Base-by-base conservation (phyloP, 1,284 basidiomycete species). In the Pseudozyma tsukubaensis region DNA sequence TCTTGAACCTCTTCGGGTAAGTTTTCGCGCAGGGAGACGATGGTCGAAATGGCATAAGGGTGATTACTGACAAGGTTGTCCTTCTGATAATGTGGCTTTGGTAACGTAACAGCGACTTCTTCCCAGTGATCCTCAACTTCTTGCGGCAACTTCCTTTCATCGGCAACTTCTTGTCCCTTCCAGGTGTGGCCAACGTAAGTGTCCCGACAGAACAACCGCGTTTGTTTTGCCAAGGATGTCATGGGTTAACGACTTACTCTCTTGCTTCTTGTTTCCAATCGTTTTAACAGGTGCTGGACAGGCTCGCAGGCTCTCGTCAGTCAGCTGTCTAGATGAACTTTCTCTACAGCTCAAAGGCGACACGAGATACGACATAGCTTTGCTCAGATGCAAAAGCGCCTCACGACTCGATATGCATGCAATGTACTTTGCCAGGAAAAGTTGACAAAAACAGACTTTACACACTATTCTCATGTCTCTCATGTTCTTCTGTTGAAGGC, bases 41-140 rank as follows among this genome's bases (percentile, higher is more conserved):
- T 10, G 21, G 43, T 19, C 2, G 43, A 34, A n/a, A 40, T 34
- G 16, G 1, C 5, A 35, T 42, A 42, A 19, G 42, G 24, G 16
- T 11, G 21, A 11, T n/a, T 16, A 43, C 60, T 72, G 43, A 64
- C 55, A n/a, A 16, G 44, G 24, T 24, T 24, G 10, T 2, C 56
- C 24, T 43, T 18, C 24, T 32, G 14, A 47, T 47, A 24, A 43
- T 40, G 35, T 42, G 50, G 35, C 7, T 56, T 56, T 24, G 35
- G 16, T 8, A 29, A 16, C 18, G 14, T 32, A 36, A 63, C 86
- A 99, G 96, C 50, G 96, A 98, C 86, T 99, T 99, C 88, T 99
- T 99, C 90, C 97, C 97, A 6, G 96, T 98, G 62, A 93, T 99
- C 64, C 88, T 99, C 63, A 95, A 93, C 50, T 98, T 99, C 88